Base-by-base conservation (phyloP, 2,329 filamentous ascomycete species). In the Fusarium redolens region DNA sequence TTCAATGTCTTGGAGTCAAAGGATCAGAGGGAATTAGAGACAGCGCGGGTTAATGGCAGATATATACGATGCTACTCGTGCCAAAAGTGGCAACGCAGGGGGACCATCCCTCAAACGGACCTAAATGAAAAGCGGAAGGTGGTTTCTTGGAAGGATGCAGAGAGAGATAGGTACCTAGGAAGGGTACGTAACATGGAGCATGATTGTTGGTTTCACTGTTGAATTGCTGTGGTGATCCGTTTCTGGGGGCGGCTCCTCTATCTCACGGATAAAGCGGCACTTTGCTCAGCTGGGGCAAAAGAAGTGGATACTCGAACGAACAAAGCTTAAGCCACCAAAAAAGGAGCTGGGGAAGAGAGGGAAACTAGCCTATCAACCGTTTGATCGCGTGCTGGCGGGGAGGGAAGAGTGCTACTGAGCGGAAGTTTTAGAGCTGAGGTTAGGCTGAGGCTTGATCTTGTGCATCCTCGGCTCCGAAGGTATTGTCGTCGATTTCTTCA, bases 261-360 rank as follows among this genome's bases (percentile, higher is more conserved):
- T 71, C 25, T 60, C 28, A 68, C 70, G 70, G 70, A 71, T 73
- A 73, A 68, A 56, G 55, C 71, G 71, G 71, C 71, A 73, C 58
- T 37, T 61, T 67, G n/a, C 48, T 68, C 67, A 70, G 65, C 69
- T 69, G 57, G 69, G 61, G 57, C 59, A 62, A 71, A 33, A 31
- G 59, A 31, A 48, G 68, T 65, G 61, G 60, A 25, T 31, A 73
- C 68, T 47, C 10, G 25, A 28, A 33, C 31, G 30, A 25, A 33
- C 8, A 52, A 52, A 38, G 33, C 33, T 54, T 14, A 40, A 50
- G 38, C 69, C 45, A 59, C 55, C 30, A 35, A 56, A 41, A 25
- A 37, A 33, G 25, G 28, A 52, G 54, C 40, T 25, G 30, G 41
- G 44, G 48, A 14, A 25, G n/a, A 51, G 48, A 25, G 2, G n/a